Conservation (phyloP, 2,329 filamentous ascomycete genomes). For the Pyrenophora teres region DNA sequence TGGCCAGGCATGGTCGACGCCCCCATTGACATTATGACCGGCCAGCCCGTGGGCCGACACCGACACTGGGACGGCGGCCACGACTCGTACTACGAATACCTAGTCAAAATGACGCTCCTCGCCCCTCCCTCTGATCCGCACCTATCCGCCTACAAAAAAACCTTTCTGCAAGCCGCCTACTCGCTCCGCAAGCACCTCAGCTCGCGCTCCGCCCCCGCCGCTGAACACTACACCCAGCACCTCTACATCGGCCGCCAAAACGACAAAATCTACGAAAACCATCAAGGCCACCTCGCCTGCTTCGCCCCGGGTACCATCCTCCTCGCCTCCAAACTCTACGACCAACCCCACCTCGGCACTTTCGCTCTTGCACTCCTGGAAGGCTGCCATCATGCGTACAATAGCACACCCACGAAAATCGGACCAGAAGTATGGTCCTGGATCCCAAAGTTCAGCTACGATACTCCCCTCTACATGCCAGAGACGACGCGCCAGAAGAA, state of each 20-base stretch:
- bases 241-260: slow-evolving; percentile 47
- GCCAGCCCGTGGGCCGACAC: slow-evolving; percentile 45
- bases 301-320: slow-evolving; percentile 49
- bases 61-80: slow-evolving; percentile 53
- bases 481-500: slow-evolving; percentile 29
- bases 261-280: slow-evolving; percentile 44
- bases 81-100: slow-evolving; percentile 52
- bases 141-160: slow-evolving; percentile 36
- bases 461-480: slow-evolving; percentile 37
- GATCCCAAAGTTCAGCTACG: slow-evolving; percentile 45
- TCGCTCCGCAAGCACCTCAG: slow-evolving; percentile 45
- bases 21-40: slow-evolving; percentile 52
- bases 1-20: slow-evolving; percentile 50
- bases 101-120: slow-evolving; percentile 49
- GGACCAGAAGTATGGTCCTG: slow-evolving; percentile 48
- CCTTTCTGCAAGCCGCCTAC: slow-evolving; percentile 43
- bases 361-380: slow-evolving; percentile 50
- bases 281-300: slow-evolving; percentile 48
- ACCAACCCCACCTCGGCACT: slow-evolving; percentile 38
- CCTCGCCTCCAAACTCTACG: slow-evolving; percentile 44
- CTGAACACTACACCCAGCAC: slow-evolving; percentile 44
- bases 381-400: slow-evolving; percentile 47
- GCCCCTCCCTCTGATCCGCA: slow-evolving; percentile 45
- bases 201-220: slow-evolving; percentile 43
- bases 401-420: slow-evolving; percentile 45